Evolutionary conservation across 140 eudicot species (phyloP).

Genomic region (Erigeron philadelphicus): DNA sequence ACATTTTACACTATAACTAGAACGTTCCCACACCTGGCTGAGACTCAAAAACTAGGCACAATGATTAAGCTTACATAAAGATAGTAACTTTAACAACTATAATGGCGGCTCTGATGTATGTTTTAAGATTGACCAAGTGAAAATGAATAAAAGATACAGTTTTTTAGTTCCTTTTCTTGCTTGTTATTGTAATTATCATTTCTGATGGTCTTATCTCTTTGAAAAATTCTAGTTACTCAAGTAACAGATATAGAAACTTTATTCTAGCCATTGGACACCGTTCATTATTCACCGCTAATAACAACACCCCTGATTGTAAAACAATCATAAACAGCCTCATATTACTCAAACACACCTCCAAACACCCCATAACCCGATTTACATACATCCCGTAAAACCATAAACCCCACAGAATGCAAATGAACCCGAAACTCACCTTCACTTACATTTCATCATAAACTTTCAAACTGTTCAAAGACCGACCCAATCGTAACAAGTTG

Average conservation of each 20-base stretch:
- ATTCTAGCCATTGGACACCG: too few species aligned
- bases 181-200: not conserved
- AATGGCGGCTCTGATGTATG: not conserved
- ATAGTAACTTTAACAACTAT: too few species aligned
- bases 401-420: too few species aligned
- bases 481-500: not conserved
- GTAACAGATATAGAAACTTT: too few species aligned
- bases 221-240: not conserved
- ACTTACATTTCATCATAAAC: constrained; percentile 17
- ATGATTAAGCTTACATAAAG: not conserved
- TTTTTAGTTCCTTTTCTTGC: not conserved
- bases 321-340: constrained; percentile 5
- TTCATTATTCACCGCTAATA: too few species aligned
- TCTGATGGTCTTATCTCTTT: not conserved
- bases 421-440: constrained; percentile 8
- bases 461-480: constrained; percentile 17
- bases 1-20: not conserved
- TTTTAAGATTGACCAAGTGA: not conserved
- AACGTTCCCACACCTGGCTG: not conserved
- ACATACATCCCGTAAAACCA: not conserved
- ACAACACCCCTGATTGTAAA: not conserved
- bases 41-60: constrained; percentile 3
- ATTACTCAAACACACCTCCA: constrained; percentile 16
- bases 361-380: constrained; percentile 11
- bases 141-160: not conserved